phyloP scores from a whole-genome alignment of 768 basidiomycete species.

The Hypholoma fasciculare region DNA sequence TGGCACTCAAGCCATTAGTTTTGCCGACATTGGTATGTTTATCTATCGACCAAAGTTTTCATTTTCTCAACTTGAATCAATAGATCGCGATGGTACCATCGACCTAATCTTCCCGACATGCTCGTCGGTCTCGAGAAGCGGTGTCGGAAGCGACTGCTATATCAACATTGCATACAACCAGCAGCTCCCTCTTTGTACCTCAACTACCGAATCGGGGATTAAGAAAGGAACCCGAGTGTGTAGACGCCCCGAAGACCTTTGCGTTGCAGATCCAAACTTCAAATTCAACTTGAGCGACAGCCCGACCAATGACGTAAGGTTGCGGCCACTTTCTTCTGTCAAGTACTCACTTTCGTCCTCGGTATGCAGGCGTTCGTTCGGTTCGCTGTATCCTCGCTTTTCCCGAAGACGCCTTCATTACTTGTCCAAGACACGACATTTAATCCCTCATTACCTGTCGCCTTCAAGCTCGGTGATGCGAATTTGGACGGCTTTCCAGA shows the following conservation, averaged over 20 bases:
- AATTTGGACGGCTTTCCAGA: slow-evolving; percentile 97
- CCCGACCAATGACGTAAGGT: slow-evolving; percentile 50
- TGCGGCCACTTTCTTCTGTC: neutral
- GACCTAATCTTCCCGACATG: slow-evolving; percentile 94
- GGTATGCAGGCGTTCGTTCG: slow-evolving; percentile 57
- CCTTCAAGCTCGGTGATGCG: slow-evolving; percentile 83
- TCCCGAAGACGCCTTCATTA: slow-evolving; percentile 54
- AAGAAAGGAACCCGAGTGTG: slow-evolving; percentile 60
- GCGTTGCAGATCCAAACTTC: slow-evolving; percentile 79
- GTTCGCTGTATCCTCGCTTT: slow-evolving; percentile 63
- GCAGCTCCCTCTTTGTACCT: slow-evolving; percentile 80
- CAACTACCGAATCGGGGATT: slow-evolving; percentile 46
- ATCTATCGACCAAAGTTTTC: too few species aligned
- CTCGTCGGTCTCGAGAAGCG: slow-evolving; percentile 63
- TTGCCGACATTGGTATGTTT: slow-evolving; percentile 83
- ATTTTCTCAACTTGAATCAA: neutral
- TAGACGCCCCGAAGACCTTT: slow-evolving; percentile 78
- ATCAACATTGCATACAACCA: slow-evolving; percentile 94
- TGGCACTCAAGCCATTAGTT: slow-evolving; percentile 78
- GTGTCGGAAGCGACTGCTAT: slow-evolving; percentile 73
- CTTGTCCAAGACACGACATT: slow-evolving; percentile 70
- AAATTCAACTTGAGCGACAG: slow-evolving; percentile 64
- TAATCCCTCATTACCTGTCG: slow-evolving; percentile 68
- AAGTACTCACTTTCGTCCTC: slow-evolving; percentile 1
- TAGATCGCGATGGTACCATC: slow-evolving; percentile 94